phyloP scores from a whole-genome alignment of 2,329 filamentous ascomycete species.

The Fusarium sp. region DNA sequence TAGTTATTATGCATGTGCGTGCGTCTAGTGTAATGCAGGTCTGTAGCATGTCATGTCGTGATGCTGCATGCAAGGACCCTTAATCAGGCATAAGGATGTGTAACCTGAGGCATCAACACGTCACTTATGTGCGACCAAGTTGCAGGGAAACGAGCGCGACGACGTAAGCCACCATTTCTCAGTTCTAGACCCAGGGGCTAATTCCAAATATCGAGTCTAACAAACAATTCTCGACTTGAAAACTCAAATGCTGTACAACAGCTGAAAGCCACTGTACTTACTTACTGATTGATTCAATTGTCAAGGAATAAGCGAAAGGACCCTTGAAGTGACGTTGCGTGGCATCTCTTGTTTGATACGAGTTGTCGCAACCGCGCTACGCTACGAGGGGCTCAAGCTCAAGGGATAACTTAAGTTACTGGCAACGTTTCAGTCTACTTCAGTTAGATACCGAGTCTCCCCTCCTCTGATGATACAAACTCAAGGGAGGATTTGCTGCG shows the following conservation, averaged over 20 bases:
- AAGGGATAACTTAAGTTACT: neutral
- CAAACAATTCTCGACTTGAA: neutral
- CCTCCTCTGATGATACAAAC: neutral
- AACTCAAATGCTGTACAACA: neutral
- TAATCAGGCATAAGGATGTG: neutral
- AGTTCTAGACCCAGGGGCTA: constrained; percentile 14
- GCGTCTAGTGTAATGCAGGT: neutral
- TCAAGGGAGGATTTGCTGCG: constrained; percentile 18
- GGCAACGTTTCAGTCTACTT: constrained; percentile 9
- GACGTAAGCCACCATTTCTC: constrained; percentile 33
- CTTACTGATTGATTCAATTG: neutral
- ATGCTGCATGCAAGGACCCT: constrained; percentile 10
- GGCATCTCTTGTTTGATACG: neutral
- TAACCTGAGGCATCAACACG: constrained; percentile 24
- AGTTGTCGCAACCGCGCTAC: constrained; percentile 14
- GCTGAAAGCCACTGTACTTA: neutral
- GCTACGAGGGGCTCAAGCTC: constrained; percentile 5
- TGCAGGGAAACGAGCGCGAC: constrained; percentile 17
- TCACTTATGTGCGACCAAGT: constrained; percentile 2
- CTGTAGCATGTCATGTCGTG: neutral
- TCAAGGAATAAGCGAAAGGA: neutral
- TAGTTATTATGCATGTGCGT: neutral
- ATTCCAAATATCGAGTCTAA: neutral
- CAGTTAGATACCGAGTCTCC: neutral
- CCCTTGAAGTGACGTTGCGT: constrained; percentile 16